A percentile compares a stretch with the other conserved stretches of the same genome.
These are phyloP conservation scores for Candida pseudoviswanathii DNA, from an alignment of 1,139 yeast genomes.

Conservation along the genomic window DNA sequence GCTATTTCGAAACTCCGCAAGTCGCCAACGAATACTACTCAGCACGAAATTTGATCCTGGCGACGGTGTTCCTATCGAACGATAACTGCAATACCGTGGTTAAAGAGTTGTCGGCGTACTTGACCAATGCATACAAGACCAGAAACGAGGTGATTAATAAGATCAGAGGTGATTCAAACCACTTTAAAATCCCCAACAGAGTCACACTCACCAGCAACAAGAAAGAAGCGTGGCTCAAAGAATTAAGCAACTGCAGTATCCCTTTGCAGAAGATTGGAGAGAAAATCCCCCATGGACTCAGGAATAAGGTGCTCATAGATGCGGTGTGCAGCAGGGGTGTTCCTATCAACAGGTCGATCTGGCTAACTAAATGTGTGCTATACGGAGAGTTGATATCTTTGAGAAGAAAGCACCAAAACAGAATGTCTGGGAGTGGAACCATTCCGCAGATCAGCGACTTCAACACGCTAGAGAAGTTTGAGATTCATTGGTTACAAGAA, in stretches of 20 bases:
- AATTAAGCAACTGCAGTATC: slow-evolving; percentile 66
- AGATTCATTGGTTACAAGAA: slow-evolving; percentile 72
- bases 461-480: slow-evolving; percentile 35
- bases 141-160: slow-evolving; percentile 67
- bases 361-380: slow-evolving; percentile 88
- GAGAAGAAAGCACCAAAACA: slow-evolving; percentile 47
- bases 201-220: slow-evolving; percentile 88
- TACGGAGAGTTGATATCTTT: slow-evolving; percentile 77
- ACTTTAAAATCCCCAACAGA: slow-evolving; percentile 78
- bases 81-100: slow-evolving; percentile 42
- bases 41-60: slow-evolving; percentile 53
- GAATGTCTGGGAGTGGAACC: slow-evolving; percentile 12
- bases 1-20: slow-evolving; percentile 56
- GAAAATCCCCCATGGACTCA: slow-evolving; percentile 89
- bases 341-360: slow-evolving; percentile 77
- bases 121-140: slow-evolving; percentile 65
- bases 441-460: slow-evolving; percentile 7
- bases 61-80: slow-evolving; percentile 42
- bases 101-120: slow-evolving; percentile 46
- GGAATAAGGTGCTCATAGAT: slow-evolving; percentile 72
- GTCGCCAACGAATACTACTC: slow-evolving; percentile 55
- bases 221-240: slow-evolving; percentile 81
- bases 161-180: slow-evolving; percentile 51
- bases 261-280: slow-evolving; percentile 70
- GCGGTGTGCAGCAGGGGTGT: slow-evolving; percentile 65